phyloP scores from a whole-genome alignment of 805 yeast genomes.

The Grigorovia transvaalensis region DNA sequence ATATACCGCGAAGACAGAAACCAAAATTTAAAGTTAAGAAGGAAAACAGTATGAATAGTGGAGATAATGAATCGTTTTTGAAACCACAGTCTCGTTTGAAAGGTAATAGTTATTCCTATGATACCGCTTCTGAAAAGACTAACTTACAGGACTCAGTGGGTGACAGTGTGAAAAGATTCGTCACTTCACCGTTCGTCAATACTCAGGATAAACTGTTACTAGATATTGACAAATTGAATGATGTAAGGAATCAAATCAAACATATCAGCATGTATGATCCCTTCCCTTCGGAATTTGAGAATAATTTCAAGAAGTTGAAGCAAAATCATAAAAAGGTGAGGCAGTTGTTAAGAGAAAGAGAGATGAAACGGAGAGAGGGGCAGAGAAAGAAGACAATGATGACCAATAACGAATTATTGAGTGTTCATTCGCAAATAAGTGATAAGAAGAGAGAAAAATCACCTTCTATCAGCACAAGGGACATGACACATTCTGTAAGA shows the following conservation, averaged over 20 bases:
- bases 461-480: not conserved
- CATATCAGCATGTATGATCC: constrained; percentile 33
- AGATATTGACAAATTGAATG: constrained; percentile 73
- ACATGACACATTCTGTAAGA: not conserved
- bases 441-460: not conserved
- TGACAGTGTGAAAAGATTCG: constrained; percentile 4
- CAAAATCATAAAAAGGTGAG: constrained; percentile 42
- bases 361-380: constrained; percentile 15
- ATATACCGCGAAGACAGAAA: not conserved
- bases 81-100: not conserved
- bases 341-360: constrained; percentile 26
- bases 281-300: constrained; percentile 35
- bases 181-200: constrained; percentile 14
- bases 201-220: constrained; percentile 47
- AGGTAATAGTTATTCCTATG: not conserved
- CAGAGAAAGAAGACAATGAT: not conserved
- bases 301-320: constrained; percentile 40
- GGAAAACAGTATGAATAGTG: not conserved
- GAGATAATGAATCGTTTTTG: not conserved
- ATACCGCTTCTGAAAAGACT: not conserved
- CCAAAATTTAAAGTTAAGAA: not conserved
- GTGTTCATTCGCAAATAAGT: not conserved
- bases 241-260: constrained; percentile 51
- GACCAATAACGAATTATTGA: not conserved
- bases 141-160: not conserved